A percentile compares a stretch with the other conserved stretches of the same genome.
Evolutionary conservation across 768 basidiomycete species (phyloP).

Genomic region (Kwoniella mangroviensis): DNA sequence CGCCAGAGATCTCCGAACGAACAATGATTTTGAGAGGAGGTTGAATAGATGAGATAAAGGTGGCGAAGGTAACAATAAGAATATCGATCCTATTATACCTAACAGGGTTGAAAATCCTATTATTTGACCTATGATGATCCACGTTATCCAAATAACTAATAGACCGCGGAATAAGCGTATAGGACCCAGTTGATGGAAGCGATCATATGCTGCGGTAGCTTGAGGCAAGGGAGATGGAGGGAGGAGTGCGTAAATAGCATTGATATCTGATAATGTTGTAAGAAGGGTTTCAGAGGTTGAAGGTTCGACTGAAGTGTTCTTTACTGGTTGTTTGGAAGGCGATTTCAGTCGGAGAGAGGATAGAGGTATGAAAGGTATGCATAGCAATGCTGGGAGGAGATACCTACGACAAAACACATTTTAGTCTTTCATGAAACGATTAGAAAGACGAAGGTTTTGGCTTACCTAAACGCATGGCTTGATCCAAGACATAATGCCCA

Average conservation of each 20-base stretch:
- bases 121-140: conserved; percentile 42
- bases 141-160: conserved; percentile 45
- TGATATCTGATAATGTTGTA: conserved; percentile 68
- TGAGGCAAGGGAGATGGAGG: conserved; percentile 61
- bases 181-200: conserved; percentile 42
- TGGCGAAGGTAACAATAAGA: conserved; percentile 52
- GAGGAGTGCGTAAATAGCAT: conserved; percentile 64
- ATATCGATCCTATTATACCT: conserved; percentile 36
- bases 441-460: conserved; percentile 13
- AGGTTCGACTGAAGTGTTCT: conserved; percentile 28
- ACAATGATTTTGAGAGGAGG: conserved; percentile 60
- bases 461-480: conserved; percentile 64
- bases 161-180: conserved; percentile 37
- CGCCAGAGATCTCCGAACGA: conserved; percentile 66
- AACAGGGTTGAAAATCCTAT: conserved; percentile 39
- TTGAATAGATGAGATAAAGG: conserved; percentile 42
- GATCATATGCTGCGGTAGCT: conserved; percentile 57
- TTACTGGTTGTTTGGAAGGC: conserved; percentile 62
- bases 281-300: conserved; percentile 51
- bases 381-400: conserved; percentile 65
- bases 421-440: neutral
- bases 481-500: conserved; percentile 75
- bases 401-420: conserved; percentile 59
- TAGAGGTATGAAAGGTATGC: conserved; percentile 59
- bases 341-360: conserved; percentile 44